Percentiles rank a stretch among this genome's conserved stretches.
Conservation (phyloP, 352 stramenopile species). For the Globisporangium camurandrum region DNA sequence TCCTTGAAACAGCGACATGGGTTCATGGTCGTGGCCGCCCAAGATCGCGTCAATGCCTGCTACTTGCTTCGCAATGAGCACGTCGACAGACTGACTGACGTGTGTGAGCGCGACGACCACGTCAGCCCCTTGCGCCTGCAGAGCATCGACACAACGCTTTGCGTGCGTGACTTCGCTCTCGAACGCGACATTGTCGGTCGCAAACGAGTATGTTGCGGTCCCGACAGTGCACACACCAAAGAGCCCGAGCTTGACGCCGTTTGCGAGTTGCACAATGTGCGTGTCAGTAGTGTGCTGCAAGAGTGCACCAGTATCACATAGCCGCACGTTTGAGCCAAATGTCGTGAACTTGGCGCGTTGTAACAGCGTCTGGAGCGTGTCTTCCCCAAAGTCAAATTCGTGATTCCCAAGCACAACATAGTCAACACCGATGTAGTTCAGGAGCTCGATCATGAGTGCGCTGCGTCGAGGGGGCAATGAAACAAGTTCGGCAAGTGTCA, state of each 20-base stretch:
- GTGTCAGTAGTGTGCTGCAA: slow-evolving; percentile 33
- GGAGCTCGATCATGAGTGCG: slow-evolving; percentile 53
- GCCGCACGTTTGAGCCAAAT: slow-evolving; percentile 58
- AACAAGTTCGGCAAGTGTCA: not conserved
- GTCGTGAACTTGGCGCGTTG: slow-evolving; percentile 30
- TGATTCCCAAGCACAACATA: slow-evolving; percentile 74
- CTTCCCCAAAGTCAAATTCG: slow-evolving; percentile 65
- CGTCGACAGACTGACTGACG: slow-evolving; percentile 70
- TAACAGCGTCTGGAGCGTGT: slow-evolving; percentile 30
- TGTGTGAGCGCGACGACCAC: slow-evolving; percentile 85
- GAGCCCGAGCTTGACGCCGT: slow-evolving; percentile 36
- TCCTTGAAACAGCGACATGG: slow-evolving; percentile 73
- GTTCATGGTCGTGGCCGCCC: slow-evolving; percentile 89
- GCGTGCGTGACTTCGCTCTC: slow-evolving; percentile 40
- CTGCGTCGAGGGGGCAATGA: slow-evolving; percentile 10
- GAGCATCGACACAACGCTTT: slow-evolving; percentile 43
- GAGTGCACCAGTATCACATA: slow-evolving; percentile 15
- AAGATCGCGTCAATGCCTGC: slow-evolving; percentile 82
- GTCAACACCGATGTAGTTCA: slow-evolving; percentile 45
- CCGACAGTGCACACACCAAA: slow-evolving; percentile 54
- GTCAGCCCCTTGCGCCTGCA: slow-evolving; percentile 60
- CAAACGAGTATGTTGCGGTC: slow-evolving; percentile 43
- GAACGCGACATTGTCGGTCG: slow-evolving; percentile 37
- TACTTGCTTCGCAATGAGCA: slow-evolving; percentile 46
- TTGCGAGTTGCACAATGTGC: slow-evolving; percentile 21